Conservation (phyloP, 2,329 filamentous ascomycete genomes). For the Hymenoscyphus infarciens region DNA sequence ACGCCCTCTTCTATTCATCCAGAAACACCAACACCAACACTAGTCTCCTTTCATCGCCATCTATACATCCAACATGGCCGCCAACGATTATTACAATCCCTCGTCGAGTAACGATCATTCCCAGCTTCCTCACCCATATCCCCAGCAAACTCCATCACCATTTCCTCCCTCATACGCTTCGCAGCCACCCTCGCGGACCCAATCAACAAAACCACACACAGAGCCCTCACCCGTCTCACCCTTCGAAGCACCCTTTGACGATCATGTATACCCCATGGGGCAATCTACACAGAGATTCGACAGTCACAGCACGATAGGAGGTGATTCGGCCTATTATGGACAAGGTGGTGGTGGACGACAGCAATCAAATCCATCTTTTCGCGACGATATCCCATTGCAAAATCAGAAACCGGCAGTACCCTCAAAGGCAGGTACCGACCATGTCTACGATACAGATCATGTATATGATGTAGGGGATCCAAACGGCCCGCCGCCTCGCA, state of each 20-base stretch:
- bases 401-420: constrained; percentile 42
- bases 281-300: constrained; percentile 24
- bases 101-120: constrained; percentile 18
- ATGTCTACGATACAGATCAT: constrained; percentile 59
- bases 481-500: constrained; percentile 26
- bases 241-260: constrained; percentile 65
- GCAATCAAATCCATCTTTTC: constrained; percentile 34
- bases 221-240: constrained; percentile 44
- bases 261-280: constrained; percentile 57
- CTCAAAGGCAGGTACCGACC: constrained; percentile 44
- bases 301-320: constrained; percentile 40
- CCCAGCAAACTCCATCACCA: constrained; percentile 16
- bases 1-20: background rate
- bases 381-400: constrained; percentile 56
- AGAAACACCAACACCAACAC: background rate
- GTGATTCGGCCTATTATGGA: constrained; percentile 58
- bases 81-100: constrained; percentile 34
- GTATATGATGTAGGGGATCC: constrained; percentile 54
- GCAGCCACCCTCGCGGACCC: constrained; percentile 24
- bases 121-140: constrained; percentile 13
- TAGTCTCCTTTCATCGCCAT: background rate
- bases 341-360: constrained; percentile 39
- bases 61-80: constrained; percentile 24
- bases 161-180: constrained; percentile 29
- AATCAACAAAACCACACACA: constrained; percentile 15